Conservation (phyloP, 805 yeast genomes). For the Metschnikowia anglica region DNA sequence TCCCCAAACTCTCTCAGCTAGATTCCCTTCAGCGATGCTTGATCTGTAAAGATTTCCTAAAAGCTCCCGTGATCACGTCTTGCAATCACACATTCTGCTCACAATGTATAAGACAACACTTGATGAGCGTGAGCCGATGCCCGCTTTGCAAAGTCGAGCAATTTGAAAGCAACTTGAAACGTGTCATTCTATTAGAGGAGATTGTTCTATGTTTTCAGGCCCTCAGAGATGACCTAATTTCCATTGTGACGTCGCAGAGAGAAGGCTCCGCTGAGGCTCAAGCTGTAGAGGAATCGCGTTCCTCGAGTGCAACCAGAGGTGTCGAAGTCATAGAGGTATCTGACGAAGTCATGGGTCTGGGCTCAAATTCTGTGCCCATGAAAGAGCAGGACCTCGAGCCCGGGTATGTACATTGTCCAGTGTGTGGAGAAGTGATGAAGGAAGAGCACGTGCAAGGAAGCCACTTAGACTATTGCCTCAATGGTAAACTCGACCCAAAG, state of each 20-base stretch:
- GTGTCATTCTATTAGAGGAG: conserved; percentile 72
- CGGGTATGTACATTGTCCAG: conserved; percentile 59
- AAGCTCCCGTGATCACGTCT: conserved; percentile 76
- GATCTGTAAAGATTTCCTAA: conserved; percentile 79
- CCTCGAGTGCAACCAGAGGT: neutral
- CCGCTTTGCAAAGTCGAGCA: conserved; percentile 76
- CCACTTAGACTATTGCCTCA: conserved; percentile 64
- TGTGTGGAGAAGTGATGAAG: conserved; percentile 58
- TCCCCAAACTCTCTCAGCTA: conserved; percentile 58
- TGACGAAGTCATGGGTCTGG: conserved; percentile 10
- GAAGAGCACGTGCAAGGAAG: conserved; percentile 52
- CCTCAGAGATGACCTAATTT: conserved; percentile 17
- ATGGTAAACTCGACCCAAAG: conserved; percentile 25
- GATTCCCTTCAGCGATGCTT: conserved; percentile 79
- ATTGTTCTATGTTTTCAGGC: conserved; percentile 51
- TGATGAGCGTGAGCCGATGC: conserved; percentile 61
- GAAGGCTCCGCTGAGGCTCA: neutral
- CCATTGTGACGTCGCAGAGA: conserved; percentile 4
- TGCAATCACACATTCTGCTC: conserved; percentile 93
- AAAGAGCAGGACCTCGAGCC: conserved; percentile 1
- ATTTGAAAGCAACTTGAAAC: conserved; percentile 65
- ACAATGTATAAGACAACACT: conserved; percentile 71
- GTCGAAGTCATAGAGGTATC: conserved; percentile 14
- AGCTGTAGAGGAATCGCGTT: conserved; percentile 1
- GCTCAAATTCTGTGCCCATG: neutral